Conservation (phyloP, 2,329 filamentous ascomycete species). For the Lasiodiplodia hormozganensis region DNA sequence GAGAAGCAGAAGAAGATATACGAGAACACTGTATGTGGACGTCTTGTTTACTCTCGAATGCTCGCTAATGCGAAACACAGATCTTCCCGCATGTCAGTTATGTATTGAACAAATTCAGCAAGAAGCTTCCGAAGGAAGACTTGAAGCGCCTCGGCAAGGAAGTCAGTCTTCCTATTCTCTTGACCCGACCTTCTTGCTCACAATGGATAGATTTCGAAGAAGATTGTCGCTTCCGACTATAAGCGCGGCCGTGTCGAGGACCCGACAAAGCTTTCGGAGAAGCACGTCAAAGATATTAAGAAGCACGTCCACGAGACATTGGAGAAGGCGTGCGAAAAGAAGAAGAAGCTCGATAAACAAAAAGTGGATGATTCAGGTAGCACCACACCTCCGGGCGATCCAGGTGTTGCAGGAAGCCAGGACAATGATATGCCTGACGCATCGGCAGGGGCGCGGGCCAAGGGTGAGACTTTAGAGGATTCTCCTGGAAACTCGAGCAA, state of each 20-base stretch:
- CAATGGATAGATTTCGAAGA: conserved; percentile 66
- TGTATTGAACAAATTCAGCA: conserved; percentile 84
- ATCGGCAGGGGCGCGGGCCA: conserved; percentile 32
- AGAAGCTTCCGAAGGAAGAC: conserved; percentile 84
- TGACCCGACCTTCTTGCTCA: conserved; percentile 31
- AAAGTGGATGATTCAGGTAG: conserved; percentile 30
- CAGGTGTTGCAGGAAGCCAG: not conserved
- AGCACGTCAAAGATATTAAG: conserved; percentile 83
- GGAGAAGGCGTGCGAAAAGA: conserved; percentile 83
- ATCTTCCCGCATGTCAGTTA: conserved; percentile 85
- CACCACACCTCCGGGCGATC: conserved; percentile 25
- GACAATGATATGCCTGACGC: conserved; percentile 35
- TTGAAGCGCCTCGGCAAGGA: conserved; percentile 71
- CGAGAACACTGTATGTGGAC: conserved; percentile 79
- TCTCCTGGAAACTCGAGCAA: conserved; percentile 40
- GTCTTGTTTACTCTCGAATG: not conserved
- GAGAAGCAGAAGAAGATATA: conserved; percentile 97
- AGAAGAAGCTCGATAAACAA: conserved; percentile 67
- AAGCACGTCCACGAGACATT: conserved; percentile 84
- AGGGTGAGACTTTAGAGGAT: conserved; percentile 33
- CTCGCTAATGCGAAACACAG: conserved; percentile 52
- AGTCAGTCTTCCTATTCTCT: conserved; percentile 45
- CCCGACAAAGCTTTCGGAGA: conserved; percentile 76
- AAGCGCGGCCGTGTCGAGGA: conserved; percentile 87
- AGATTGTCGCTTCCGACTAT: conserved; percentile 89